Base-by-base conservation (phyloP, 352 stramenopile genomes). In the Pythium utonaiense region DNA sequence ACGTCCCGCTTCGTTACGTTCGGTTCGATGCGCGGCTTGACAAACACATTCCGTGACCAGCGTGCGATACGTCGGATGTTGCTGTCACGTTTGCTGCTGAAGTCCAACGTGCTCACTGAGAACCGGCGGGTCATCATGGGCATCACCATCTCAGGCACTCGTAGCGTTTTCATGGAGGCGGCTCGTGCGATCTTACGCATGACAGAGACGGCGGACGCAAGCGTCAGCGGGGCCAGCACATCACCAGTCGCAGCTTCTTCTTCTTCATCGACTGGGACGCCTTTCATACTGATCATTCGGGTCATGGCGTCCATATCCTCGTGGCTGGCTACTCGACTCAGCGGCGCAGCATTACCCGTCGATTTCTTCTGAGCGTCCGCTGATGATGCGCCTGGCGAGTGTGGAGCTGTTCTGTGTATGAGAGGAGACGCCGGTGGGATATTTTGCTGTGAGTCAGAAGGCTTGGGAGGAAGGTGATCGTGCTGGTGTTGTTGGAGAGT, bases 41-140 rank as follows among this genome's bases (percentile, higher is more conserved):
- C 48, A 12, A 62, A 59, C 6, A 57, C 3, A 13, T 17, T 51
- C 9, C 49, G 36, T 7, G 53, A 62, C 45, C 53, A 62, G 8
- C 38, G 36, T 3, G 44, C 30, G 38, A 67, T 51, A 1, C 51
- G 42, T 6, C 52, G 51, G 1, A 41, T 9, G 16, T 47, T 19
- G 42, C 40, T 27, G 33, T 52, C 33, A 4, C 34, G 21, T 3
- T 53, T 19, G 45, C 56, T 62, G 6, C 64, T 58, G 10, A 70
- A 33, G 13, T 53, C 54, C 7, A 77, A 53, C 13, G 66, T 62
- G 25, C 47, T 70, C 47, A 71, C 57, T 3, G 78, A 81, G 42
- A 77, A 74, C 10, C 71, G 74, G n/a, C 78, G 55, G 1, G 75
- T 69, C 19, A 81, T 67, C 34, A 70, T 70, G 33, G 65, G 51